Evolutionary conservation across 805 yeast species (phyloP).

Genomic region (Kockiozyma suomiensis): DNA sequence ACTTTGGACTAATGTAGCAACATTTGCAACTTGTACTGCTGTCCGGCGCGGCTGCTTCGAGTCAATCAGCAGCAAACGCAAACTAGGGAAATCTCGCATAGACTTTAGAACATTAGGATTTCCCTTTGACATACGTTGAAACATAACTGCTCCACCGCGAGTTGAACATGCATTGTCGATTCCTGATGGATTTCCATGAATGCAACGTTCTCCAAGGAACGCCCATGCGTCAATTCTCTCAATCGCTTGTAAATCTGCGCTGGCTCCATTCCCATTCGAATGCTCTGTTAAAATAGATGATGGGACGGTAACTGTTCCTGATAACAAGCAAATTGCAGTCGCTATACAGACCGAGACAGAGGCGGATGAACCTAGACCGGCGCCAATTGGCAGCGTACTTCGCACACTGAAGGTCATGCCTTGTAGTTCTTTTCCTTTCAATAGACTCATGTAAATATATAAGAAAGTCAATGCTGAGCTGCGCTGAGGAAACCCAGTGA

Average conservation of each 20-base stretch:
- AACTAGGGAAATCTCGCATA: conserved; percentile 60
- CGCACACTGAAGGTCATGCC: conserved; percentile 67
- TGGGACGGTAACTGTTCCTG: conserved; percentile 26
- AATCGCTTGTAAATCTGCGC: conserved; percentile 37
- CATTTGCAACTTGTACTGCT: conserved; percentile 77
- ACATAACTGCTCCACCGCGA: conserved; percentile 93
- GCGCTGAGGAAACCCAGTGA: conserved; percentile 63
- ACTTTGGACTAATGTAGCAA: conserved; percentile 55
- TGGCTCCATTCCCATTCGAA: conserved; percentile 60
- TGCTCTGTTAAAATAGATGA: background rate
- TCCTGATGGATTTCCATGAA: conserved; percentile 96
- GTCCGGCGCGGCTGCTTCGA: conserved; percentile 88
- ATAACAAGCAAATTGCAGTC: conserved; percentile 46
- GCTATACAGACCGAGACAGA: conserved; percentile 83
- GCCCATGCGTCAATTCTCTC: conserved; percentile 77
- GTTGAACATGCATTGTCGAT: conserved; percentile 96
- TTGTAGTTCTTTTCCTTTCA: conserved; percentile 44
- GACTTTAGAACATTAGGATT: conserved; percentile 23
- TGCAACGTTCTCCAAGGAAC: conserved; percentile 89
- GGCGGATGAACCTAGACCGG: conserved; percentile 95
- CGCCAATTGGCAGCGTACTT: conserved; percentile 91
- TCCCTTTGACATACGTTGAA: conserved; percentile 54
- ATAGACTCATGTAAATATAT: conserved; percentile 68
- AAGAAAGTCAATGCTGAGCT: conserved; percentile 82
- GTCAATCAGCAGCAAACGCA: conserved; percentile 76